These are phyloP conservation scores for Entoloma clypeatum DNA, from an alignment of 1,284 basidiomycete species.

Conservation along the genomic window DNA sequence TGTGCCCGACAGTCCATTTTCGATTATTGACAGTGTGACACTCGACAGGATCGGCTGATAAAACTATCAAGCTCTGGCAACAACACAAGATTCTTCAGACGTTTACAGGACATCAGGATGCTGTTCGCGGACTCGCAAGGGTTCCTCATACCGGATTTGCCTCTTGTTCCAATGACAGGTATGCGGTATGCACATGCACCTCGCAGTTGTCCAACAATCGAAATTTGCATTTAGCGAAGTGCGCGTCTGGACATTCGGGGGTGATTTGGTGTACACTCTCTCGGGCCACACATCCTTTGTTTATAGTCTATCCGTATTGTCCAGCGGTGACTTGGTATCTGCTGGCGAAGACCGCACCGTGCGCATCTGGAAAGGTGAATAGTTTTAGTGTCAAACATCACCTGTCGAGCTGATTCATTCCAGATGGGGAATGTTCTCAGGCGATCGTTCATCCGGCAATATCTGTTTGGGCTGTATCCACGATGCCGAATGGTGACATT, in stretches of 20 bases:
- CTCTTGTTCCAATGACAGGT: slow-evolving; percentile 94
- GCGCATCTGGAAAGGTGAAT: slow-evolving; percentile 41
- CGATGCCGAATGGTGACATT: slow-evolving; percentile 86
- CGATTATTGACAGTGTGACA: slow-evolving; percentile 9
- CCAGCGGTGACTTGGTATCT: slow-evolving; percentile 41
- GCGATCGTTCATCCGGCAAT: slow-evolving; percentile 90
- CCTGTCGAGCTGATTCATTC: not conserved
- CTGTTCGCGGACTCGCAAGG: slow-evolving; percentile 81
- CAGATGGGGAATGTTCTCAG: slow-evolving; percentile 76
- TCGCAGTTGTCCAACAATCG: slow-evolving; percentile 1
- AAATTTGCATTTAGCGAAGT: slow-evolving; percentile 62
- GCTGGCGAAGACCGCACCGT: slow-evolving; percentile 44
- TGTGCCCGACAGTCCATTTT: slow-evolving; percentile 2
- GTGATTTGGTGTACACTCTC: slow-evolving; percentile 73
- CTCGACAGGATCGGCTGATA: slow-evolving; percentile 85
- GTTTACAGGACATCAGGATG: slow-evolving; percentile 85
- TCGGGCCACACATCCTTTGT: slow-evolving; percentile 97
- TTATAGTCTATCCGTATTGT: slow-evolving; percentile 84
- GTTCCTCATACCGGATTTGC: slow-evolving; percentile 88
- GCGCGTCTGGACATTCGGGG: slow-evolving; percentile 86
- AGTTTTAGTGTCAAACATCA: not conserved
- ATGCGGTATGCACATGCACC: slow-evolving; percentile 22
- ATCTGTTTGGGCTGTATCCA: slow-evolving; percentile 89
- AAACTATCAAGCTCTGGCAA: slow-evolving; percentile 87
- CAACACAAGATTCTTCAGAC: slow-evolving; percentile 71